Evolutionary conservation across 345 rosid species (phyloP), one percentile per base, ranked within the genome.

Genomic region (Corchorus capsularis): DNA sequence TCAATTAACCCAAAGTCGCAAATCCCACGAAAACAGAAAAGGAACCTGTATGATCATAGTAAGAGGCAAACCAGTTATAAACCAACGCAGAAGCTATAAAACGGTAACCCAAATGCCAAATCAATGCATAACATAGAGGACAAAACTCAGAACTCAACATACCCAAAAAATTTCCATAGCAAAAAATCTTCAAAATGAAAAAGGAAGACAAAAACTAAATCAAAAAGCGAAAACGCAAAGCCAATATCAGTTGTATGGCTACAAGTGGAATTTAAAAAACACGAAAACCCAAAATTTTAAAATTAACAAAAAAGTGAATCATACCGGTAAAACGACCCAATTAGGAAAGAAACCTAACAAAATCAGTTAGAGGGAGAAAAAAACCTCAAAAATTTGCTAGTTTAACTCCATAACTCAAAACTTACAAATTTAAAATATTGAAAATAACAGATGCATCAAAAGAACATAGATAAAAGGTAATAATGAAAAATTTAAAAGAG

Each of bases 31-130:
- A 6, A 2, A 45, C 41, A 14, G 11, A 19, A 43, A 8, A n/a
- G 37, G n/a, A 62, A 16, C 19, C 55, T 15, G 22, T 17, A 39
- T 1, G 41, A 64, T 53, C 64, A 65, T 66, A 50, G 20, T 37
- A 41, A 75, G 45, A 75, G 35, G 16, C 17, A 65, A 5, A 66
- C 15, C 27, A 75, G 15, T 14, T 3, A 61, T 17, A 69, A 69
- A 69, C 55, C 75, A 59, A 59, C 43, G 46, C 52, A 22, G 14
- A 72, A 43, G 34, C 66, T 59, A 72, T 59, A 56, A 4, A 72
- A 56, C 63, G 57, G 65, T 56, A 59, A 57, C 8, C 35, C 66
- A 72, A 45, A 57, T 20, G 20, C 41, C 8, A 10, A 69, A 52
- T 1, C 12, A 69, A 69, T 15, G 17, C 8, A 4, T 52, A 4